Evolutionary conservation across 2,329 filamentous ascomycete genomes (phyloP).

Genomic region (Alternaria viburni): DNA sequence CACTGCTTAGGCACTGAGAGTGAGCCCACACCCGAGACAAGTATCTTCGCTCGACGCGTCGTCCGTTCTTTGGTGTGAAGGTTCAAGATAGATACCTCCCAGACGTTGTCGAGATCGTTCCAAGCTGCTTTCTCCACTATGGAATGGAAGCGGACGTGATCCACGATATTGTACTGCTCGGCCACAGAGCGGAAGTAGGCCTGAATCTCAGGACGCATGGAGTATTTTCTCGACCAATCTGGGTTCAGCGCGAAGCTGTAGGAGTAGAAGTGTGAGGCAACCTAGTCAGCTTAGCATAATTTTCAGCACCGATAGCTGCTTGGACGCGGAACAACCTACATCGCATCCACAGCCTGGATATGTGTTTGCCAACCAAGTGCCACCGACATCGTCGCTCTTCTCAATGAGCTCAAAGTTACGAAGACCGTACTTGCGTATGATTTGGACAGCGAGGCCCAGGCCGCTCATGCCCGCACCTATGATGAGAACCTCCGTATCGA

Average conservation of each 20-base stretch:
- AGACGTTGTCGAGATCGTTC: constrained; percentile 52
- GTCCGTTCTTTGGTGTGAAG: constrained; percentile 26
- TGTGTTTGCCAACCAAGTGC: constrained; percentile 43
- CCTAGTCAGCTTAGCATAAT: constrained; percentile 15
- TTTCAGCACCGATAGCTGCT: not conserved
- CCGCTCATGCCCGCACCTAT: constrained; percentile 60
- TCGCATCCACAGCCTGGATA: constrained; percentile 47
- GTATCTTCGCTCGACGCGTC: constrained; percentile 31
- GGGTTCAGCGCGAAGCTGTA: constrained; percentile 67
- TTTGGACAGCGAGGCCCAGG: constrained; percentile 55
- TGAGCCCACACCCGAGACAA: constrained; percentile 37
- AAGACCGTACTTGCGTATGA: constrained; percentile 49
- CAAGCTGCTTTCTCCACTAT: constrained; percentile 53
- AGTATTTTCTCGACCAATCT: constrained; percentile 65
- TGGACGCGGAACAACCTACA: constrained; percentile 15
- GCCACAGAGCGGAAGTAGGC: constrained; percentile 56
- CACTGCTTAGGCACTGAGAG: constrained; percentile 43
- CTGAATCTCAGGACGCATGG: constrained; percentile 62
- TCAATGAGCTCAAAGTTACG: constrained; percentile 54
- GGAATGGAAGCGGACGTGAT: constrained; percentile 54
- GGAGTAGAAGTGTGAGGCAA: constrained; percentile 64
- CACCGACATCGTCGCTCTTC: constrained; percentile 49
- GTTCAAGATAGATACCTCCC: constrained; percentile 41
- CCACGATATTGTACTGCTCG: constrained; percentile 42
- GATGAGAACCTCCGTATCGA: constrained; percentile 56